Evolutionary conservation across 2,329 filamentous ascomycete genomes (phyloP).

Genomic region (Penicillium sp.): DNA sequence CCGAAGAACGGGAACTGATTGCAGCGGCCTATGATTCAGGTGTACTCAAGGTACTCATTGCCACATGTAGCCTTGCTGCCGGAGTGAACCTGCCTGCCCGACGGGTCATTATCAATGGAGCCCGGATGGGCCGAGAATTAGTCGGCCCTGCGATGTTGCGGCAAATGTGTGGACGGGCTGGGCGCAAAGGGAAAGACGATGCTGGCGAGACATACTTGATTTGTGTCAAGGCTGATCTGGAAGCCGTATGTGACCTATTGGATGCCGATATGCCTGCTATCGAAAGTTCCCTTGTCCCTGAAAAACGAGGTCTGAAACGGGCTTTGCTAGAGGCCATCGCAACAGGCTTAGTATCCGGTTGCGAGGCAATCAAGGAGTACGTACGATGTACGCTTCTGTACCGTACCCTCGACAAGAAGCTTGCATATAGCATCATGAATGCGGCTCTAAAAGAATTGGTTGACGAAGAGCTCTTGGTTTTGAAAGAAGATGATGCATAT

Average conservation of each 20-base stretch:
- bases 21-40: slow-evolving; percentile 70
- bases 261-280: slow-evolving; percentile 71
- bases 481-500: slow-evolving; percentile 55
- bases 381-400: slow-evolving; percentile 67
- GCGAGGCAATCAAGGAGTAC: slow-evolving; percentile 67
- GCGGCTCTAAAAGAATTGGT: slow-evolving; percentile 61
- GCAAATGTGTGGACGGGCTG: slow-evolving; percentile 78
- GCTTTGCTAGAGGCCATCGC: slow-evolving; percentile 71
- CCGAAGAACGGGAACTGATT: slow-evolving; percentile 72
- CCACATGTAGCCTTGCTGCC: slow-evolving; percentile 77
- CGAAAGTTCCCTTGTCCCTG: slow-evolving; percentile 66
- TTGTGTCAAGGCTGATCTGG: slow-evolving; percentile 67
- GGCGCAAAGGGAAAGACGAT: slow-evolving; percentile 76
- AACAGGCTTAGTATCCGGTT: slow-evolving; percentile 66
- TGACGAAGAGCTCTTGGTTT: slow-evolving; percentile 56
- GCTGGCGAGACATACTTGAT: slow-evolving; percentile 77
- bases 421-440: slow-evolving; percentile 58
- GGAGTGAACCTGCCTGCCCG: slow-evolving; percentile 76
- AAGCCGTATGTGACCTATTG: slow-evolving; percentile 69
- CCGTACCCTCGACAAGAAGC: slow-evolving; percentile 53
- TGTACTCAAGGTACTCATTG: slow-evolving; percentile 68
- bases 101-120: slow-evolving; percentile 73
- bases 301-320: slow-evolving; percentile 68
- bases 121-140: slow-evolving; percentile 73
- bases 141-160: slow-evolving; percentile 78